A percentile compares a stretch with the other conserved stretches of the same genome.
These are phyloP conservation scores for Pisolithus microcarpus DNA, from an alignment of 768 basidiomycete species.

Conservation along the genomic window DNA sequence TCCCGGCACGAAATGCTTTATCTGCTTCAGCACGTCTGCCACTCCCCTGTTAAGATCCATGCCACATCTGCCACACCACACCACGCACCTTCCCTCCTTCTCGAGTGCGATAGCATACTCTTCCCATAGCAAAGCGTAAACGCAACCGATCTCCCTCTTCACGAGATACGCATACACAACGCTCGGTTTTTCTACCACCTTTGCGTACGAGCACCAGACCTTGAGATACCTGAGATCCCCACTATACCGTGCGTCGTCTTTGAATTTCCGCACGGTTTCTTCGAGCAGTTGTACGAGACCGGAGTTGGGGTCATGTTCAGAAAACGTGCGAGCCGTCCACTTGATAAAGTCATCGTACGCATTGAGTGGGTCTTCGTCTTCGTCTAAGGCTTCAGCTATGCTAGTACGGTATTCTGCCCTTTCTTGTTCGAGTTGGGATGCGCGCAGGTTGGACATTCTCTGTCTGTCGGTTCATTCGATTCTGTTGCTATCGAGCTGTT, in stretches of 20 bases:
- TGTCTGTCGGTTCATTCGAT: conserved; percentile 5
- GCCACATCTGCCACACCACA: conserved; percentile 3
- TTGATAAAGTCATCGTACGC: conserved; percentile 82
- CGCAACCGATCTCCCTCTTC: conserved; percentile 66
- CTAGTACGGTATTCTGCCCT: conserved; percentile 26
- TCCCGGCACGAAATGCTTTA: conserved; percentile 72
- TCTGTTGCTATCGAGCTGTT: conserved; percentile 1
- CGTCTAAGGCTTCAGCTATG: conserved; percentile 49
- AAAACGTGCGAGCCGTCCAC: conserved; percentile 81
- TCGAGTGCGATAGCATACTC: conserved; percentile 84
- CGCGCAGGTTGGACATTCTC: conserved; percentile 19
- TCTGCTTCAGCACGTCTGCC: conserved; percentile 72
- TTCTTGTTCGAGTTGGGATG: conserved; percentile 26
- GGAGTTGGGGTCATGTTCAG: conserved; percentile 58
- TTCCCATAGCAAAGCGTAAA: conserved; percentile 79
- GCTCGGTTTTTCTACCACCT: conserved; percentile 63
- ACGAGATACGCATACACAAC: conserved; percentile 68
- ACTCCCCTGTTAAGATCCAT: conserved; percentile 2
- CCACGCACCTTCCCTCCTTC: conserved; percentile 63
- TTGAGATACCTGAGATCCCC: conserved; percentile 87
- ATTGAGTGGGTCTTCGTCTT: conserved; percentile 83
- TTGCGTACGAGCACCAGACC: conserved; percentile 85
- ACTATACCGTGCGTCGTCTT: conserved; percentile 76
- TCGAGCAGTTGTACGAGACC: conserved; percentile 79
- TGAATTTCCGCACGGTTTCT: conserved; percentile 75